A percentile compares a stretch with the other conserved stretches of the same genome.
Evolutionary conservation across 768 basidiomycete genomes (phyloP).

Genomic region (Strobilomyces dryophilus): DNA sequence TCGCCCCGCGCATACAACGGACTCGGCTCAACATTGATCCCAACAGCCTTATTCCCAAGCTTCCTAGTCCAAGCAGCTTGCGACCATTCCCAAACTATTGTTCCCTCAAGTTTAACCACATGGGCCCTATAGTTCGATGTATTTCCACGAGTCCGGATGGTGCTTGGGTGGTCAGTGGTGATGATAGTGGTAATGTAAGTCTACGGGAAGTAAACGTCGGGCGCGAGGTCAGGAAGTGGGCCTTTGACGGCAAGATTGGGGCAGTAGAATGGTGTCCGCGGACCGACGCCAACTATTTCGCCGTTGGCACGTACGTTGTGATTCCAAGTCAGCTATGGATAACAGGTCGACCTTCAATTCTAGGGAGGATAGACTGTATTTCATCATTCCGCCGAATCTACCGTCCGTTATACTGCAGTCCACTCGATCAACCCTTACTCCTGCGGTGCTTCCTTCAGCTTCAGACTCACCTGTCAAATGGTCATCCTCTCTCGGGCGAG

Average conservation of each 20-base stretch:
- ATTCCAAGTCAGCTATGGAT: constrained; percentile 4
- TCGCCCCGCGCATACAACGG: constrained; percentile 88
- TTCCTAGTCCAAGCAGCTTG: constrained; percentile 87
- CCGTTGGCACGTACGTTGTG: constrained; percentile 67
- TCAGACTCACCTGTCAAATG: constrained; percentile 70
- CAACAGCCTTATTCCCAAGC: constrained; percentile 84
- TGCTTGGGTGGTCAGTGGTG: constrained; percentile 87
- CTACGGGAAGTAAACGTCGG: constrained; percentile 94
- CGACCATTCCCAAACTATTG: constrained; percentile 92
- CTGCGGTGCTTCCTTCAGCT: constrained; percentile 55
- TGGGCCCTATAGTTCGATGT: constrained; percentile 64
- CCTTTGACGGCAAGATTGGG: constrained; percentile 73
- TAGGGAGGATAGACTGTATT: constrained; percentile 81
- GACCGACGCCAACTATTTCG: constrained; percentile 73
- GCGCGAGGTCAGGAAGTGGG: constrained; percentile 83
- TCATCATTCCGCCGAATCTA: constrained; percentile 78
- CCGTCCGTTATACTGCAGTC: constrained; percentile 51
- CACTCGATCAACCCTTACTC: constrained; percentile 61
- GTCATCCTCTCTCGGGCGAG: constrained; percentile 45
- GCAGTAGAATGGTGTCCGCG: constrained; percentile 93
- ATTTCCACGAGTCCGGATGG: constrained; percentile 84
- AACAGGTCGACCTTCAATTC: constrained; percentile 8
- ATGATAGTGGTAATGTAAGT: constrained; percentile 80
- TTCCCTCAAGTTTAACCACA: constrained; percentile 68
- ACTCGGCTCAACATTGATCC: constrained; percentile 91